These are phyloP conservation scores for Nyctanthes arbortristis DNA, from an alignment of 257 asterid species.

Conservation along the genomic window DNA sequence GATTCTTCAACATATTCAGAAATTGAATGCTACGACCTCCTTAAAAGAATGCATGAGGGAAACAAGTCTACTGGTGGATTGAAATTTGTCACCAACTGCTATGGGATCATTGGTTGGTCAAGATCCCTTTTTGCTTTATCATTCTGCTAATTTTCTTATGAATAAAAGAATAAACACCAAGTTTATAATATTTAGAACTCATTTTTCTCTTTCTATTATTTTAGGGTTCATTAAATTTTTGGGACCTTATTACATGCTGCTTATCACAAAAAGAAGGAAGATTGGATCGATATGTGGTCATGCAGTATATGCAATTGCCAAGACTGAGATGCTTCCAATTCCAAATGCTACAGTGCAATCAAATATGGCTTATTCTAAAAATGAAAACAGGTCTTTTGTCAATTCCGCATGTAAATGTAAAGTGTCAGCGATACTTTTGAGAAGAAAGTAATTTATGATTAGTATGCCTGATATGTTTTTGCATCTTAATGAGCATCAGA, in stretches of 20 bases:
- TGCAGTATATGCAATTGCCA: constrained; percentile 73
- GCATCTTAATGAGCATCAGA: constrained; percentile 35
- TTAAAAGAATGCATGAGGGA: constrained; percentile 74
- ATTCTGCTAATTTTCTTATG: not conserved
- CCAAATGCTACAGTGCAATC: constrained; percentile 63
- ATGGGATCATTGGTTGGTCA: constrained; percentile 84
- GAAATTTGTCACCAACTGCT: constrained; percentile 76
- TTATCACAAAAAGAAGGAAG: constrained; percentile 80
- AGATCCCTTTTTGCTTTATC: not conserved
- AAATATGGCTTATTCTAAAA: constrained; percentile 85
- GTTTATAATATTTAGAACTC: constrained; percentile 11
- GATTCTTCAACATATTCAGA: constrained; percentile 73
- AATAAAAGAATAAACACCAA: not conserved
- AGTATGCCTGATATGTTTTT: constrained; percentile 36
- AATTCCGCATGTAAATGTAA: constrained; percentile 62
- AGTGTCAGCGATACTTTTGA: constrained; percentile 43
- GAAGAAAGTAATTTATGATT: constrained; percentile 39
- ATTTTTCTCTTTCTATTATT: constrained; percentile 19
- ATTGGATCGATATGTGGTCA: constrained; percentile 90
- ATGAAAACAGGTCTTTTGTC: constrained; percentile 97
- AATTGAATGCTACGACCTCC: constrained; percentile 66
- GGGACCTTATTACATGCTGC: constrained; percentile 94
- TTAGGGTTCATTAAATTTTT: constrained; percentile 83
- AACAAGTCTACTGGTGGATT: constrained; percentile 86
- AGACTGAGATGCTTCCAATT: constrained; percentile 79